Evolutionary conservation across 805 yeast genomes (phyloP).

Genomic region (Zygosaccharomyces siamensis): DNA sequence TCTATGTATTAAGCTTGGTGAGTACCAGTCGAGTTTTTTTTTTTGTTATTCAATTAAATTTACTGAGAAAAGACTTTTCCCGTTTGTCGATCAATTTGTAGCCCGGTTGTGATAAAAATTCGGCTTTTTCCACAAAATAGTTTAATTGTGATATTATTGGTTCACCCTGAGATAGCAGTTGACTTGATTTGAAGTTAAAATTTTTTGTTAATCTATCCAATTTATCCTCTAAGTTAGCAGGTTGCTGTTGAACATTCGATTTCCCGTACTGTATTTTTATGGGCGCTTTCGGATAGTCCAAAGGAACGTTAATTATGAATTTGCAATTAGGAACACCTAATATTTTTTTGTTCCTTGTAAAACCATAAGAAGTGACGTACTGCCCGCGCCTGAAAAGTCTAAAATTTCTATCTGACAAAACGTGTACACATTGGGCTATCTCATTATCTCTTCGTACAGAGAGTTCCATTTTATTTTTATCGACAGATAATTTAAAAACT

Average conservation of each 20-base stretch:
- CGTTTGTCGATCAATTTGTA: conserved; percentile 18
- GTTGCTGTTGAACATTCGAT: neutral
- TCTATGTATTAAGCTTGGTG: neutral
- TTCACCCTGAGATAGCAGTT: conserved; percentile 9
- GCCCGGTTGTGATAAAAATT: conserved; percentile 11
- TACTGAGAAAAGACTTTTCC: conserved; percentile 15
- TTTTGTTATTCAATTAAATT: neutral
- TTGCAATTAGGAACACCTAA: conserved; percentile 10
- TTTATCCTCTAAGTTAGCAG: conserved; percentile 3
- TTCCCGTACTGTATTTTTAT: conserved; percentile 16
- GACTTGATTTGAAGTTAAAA: conserved; percentile 22
- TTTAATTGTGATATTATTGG: conserved; percentile 26
- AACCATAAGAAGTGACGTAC: conserved; percentile 23
- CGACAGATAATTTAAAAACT: neutral
- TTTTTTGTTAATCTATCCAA: conserved; percentile 17
- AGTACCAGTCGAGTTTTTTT: neutral
- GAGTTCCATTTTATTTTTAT: neutral
- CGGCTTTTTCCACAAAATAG: conserved; percentile 21
- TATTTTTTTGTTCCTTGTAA: conserved; percentile 5
- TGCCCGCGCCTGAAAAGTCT: conserved; percentile 23
- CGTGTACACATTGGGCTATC: conserved; percentile 19
- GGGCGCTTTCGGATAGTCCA: conserved; percentile 25
- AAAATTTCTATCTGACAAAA: conserved; percentile 16
- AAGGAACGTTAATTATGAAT: conserved; percentile 20
- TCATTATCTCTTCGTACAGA: conserved; percentile 15